Evolutionary conservation across 2,329 filamentous ascomycete genomes (phyloP).

Genomic region (Penicillium decumbens): DNA sequence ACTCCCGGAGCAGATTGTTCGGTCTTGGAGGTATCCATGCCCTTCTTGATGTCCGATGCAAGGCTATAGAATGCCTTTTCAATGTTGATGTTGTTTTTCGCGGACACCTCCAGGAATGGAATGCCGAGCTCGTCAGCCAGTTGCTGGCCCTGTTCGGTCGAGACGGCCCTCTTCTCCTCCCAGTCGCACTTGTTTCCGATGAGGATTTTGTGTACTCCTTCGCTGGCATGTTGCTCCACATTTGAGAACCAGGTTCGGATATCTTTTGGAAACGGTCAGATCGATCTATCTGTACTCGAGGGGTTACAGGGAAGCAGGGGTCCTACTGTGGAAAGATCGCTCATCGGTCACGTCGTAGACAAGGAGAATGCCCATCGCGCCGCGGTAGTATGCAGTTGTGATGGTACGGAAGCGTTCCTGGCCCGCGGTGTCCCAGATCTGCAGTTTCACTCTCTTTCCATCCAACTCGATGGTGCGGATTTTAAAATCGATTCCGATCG

Average conservation of each 20-base stretch:
- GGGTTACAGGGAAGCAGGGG: neutral
- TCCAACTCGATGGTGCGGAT: slow-evolving; percentile 98
- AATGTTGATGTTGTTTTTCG: slow-evolving; percentile 99
- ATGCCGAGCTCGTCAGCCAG: slow-evolving; percentile 80
- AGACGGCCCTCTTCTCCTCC: slow-evolving; percentile 97
- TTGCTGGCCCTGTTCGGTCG: slow-evolving; percentile 85
- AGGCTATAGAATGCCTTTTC: slow-evolving; percentile 97
- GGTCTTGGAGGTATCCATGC: slow-evolving; percentile 84
- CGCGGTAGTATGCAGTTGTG: slow-evolving; percentile 96
- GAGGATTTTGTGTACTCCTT: slow-evolving; percentile 98
- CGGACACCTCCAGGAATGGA: slow-evolving; percentile 80
- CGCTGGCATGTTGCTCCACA: slow-evolving; percentile 92
- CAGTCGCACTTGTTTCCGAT: slow-evolving; percentile 99
- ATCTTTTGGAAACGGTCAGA: slow-evolving; percentile 54
- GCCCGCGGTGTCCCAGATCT: slow-evolving; percentile 99
- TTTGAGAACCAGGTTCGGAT: slow-evolving; percentile 99
- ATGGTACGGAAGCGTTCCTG: slow-evolving; percentile 99
- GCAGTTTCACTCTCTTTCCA: slow-evolving; percentile 96
- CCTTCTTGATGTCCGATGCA: slow-evolving; percentile 96
- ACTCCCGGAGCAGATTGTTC: slow-evolving; percentile 61
- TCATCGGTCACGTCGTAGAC: slow-evolving; percentile 99
- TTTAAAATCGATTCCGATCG: slow-evolving; percentile 99
- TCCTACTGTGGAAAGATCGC: slow-evolving; percentile 87
- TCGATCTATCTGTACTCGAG: neutral
- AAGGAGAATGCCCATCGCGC: slow-evolving; percentile 95